Evolutionary conservation across 2,329 filamentous ascomycete genomes (phyloP).

Genomic region (Dothistroma pini): DNA sequence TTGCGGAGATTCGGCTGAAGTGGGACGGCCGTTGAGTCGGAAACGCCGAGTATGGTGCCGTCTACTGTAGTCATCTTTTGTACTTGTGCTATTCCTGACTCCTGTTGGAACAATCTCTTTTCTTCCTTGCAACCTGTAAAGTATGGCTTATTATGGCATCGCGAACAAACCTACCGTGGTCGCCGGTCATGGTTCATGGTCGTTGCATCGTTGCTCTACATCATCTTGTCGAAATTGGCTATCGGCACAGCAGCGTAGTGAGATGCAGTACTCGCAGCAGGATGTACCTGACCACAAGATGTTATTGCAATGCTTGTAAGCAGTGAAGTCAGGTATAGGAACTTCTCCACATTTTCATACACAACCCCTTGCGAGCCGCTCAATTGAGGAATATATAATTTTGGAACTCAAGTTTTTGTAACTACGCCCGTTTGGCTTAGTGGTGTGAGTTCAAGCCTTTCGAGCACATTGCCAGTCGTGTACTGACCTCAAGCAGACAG

Average conservation of each 20-base stretch:
- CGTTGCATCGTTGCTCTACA: not conserved
- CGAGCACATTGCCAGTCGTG: not conserved
- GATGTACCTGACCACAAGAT: too few relatives aligned
- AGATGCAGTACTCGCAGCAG: too few relatives aligned
- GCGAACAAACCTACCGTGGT: not conserved
- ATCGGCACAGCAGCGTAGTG: too few relatives aligned
- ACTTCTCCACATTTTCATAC: too few relatives aligned
- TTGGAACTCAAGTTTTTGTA: too few relatives aligned
- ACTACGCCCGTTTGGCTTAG: not conserved
- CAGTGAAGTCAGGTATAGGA: too few relatives aligned
- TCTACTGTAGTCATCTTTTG: not conserved
- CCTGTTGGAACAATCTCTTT: not conserved
- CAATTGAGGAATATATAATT: too few relatives aligned
- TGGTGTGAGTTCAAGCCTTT: not conserved
- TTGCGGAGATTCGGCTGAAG: not conserved
- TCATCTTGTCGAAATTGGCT: not conserved
- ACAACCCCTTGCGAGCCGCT: too few relatives aligned
- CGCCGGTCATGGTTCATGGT: not conserved
- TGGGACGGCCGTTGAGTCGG: not conserved
- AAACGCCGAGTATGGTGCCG: not conserved
- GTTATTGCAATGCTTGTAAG: too few relatives aligned
- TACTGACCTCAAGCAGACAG: not conserved
- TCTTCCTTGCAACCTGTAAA: not conserved
- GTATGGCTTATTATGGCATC: not conserved
- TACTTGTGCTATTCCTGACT: not conserved